Base-by-base conservation (phyloP, 2,329 filamentous ascomycete genomes). In the Didymella sp. region DNA sequence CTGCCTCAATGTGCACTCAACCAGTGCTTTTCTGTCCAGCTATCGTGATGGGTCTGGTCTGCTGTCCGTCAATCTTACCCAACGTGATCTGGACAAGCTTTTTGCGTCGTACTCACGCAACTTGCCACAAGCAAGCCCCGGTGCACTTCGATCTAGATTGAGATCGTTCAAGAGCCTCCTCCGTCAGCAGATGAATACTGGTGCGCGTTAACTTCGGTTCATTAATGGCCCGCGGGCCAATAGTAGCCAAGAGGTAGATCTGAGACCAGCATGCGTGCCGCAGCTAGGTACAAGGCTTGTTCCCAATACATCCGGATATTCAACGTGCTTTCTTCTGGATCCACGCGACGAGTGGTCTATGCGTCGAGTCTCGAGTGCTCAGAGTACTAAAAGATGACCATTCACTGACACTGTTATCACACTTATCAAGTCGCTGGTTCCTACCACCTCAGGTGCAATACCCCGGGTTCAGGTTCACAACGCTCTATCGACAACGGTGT, bases 381-480 rank as follows among this genome's bases (percentile, higher is more conserved):
- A 60, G 50, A 67, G 68, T 75, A 75, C 71, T 75, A 75, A 74
- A 74, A 70, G 68, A 72, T 73, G 67, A 70, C 67, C 67, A 70
- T 70, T 56, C 71, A 73, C 71, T 68, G 58, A 58, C 19, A 66
- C 61, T 62, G 61, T 43, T 56, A 51, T 41, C 52, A 59, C 62
- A 40, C 41, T 60, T 62, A 57, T 61, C 33, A 61, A 58, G 54
- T 56, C 49, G 40, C 46, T 53, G 44, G 38, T 62, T 56, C 33
- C 56, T 63, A 40, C 53, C 35, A 56, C 52, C 50, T 56, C 52
- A 52, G 37, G 42, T 51, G 37, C 28, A n/a, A n/a, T 17, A 11
- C 38, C 22, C 19, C 30, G 21, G 47, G 22, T 30, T 51, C n/a
- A 24, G 37, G 28, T 37, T 38, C 21, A 43, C 45, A 49, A 47